Base-by-base conservation (phyloP, 345 rosid species). In the Heritiera littoralis region DNA sequence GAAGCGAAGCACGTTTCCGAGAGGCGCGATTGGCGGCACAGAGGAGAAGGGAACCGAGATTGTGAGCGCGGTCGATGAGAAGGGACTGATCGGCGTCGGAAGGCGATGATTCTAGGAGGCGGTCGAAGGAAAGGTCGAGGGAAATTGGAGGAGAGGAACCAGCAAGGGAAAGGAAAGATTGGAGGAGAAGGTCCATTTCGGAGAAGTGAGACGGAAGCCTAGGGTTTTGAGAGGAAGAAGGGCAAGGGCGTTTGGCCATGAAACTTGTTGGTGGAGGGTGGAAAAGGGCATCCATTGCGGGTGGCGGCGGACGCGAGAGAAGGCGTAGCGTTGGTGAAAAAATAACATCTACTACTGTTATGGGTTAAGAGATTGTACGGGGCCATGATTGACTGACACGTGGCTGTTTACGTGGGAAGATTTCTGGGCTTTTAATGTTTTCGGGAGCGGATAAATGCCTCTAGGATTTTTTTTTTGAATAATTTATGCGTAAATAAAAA, bases 211-310 rank as follows among this genome's bases (percentile, higher is more conserved):
- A 51, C 38, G 81, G 80, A 66, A 75, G 75, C 55, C 61, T 67
- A 48, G 85, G 30, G 83, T 48, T 81, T 46, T 75, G 82, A 30
- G 80, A n/a, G 61, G 85, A 75, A 54, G 86, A 79, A 15, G 88
- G 83, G 66, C 93, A 89, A 28, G 88, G 92, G 28, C 93, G 93
- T 71, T 91, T 91, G 80, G 95, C 90, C 90, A 85, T 86, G 80
- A 88, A 77, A 49, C 77, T 59, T 4, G 72, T 20, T 20, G 52
- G 72, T 23, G 86, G 76, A 66, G 81, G 75, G 80, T 70, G 86
- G 84, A 73, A 81, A 71, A 83, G 82, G 70, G 87, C 45, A 83
- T 89, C 90, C 90, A 88, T 82, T 70, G 88, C 23, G 80, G 80
- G 71, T 82, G 83, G 84, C 38, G 56, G 30, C 9, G 56, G 51